Percentiles rank a stretch among this genome's conserved stretches.
These are phyloP conservation scores for Kodamaea kaohsiungensis DNA, from an alignment of 805 yeast species.

Conservation along the genomic window DNA sequence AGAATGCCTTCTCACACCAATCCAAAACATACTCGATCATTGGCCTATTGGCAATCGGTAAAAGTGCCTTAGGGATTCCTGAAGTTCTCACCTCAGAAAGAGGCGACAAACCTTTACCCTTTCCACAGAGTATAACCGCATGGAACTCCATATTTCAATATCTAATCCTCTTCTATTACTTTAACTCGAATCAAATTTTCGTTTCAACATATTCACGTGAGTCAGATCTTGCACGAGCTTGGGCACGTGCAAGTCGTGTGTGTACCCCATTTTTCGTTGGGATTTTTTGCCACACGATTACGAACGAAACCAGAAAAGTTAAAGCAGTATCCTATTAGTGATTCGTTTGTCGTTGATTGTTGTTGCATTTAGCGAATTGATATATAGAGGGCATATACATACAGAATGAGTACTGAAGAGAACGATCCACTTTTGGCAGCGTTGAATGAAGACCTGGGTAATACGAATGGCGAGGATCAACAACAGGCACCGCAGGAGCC, in stretches of 20 bases:
- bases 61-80: slow-evolving; percentile 77
- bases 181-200: slow-evolving; percentile 4
- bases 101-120: slow-evolving; percentile 72
- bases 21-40: slow-evolving; percentile 84
- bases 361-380: background rate
- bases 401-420: slow-evolving; percentile 54
- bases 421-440: slow-evolving; percentile 79
- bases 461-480: background rate
- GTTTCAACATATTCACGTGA: slow-evolving; percentile 5
- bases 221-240: background rate
- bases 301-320: background rate
- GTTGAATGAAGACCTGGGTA: slow-evolving; percentile 41
- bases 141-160: slow-evolving; percentile 79
- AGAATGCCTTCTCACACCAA: slow-evolving; percentile 90
- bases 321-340: background rate
- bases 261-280: slow-evolving; percentile 17
- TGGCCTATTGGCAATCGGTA: slow-evolving; percentile 89
- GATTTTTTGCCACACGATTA: slow-evolving; percentile 5
- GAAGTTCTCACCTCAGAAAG: slow-evolving; percentile 61
- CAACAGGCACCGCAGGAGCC: slow-evolving; percentile 21
- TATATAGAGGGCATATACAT: slow-evolving; percentile 1
- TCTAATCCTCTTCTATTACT: background rate
- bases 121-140: slow-evolving; percentile 88
- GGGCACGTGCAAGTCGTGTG: slow-evolving; percentile 1
- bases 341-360: background rate